Base-by-base conservation (phyloP, 257 asterid genomes). In the Mitragyna speciosa region DNA sequence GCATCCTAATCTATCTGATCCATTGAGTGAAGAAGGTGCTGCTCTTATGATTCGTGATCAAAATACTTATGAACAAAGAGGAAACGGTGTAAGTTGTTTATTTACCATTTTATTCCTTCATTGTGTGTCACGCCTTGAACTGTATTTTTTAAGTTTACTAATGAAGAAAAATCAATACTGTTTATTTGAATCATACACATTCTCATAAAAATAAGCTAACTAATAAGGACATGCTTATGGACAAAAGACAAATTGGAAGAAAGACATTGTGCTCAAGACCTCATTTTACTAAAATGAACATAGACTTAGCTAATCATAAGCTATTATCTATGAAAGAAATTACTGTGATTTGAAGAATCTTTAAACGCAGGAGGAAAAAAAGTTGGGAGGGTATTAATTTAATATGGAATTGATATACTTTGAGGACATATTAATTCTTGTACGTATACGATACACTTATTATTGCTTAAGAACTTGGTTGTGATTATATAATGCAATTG, bases 1-100 rank as follows among this genome's bases (percentile, higher is more conserved):
- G 80, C 92, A 94, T 80, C 98, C 98, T 30, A 94, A 94, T 82
- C 93, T 97, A 45, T 91, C 97, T 20, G 98, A 94, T 80, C 97
- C 97, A 72, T 82, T 94, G 84, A 94, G 92, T 81, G 94, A 91
- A n/a, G 98, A 92, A 65, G 98, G 97, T 54, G 97, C 98, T 48
- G 93, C 98, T 78, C 83, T 92, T 47, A 91, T 94, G 96, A 91
- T 94, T 96, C 96, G 96, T 22, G 98, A 94, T 80, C 89, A 89
- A 65, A 47, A 43, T 80, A 83, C 90, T 66, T 94, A 91, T 85
- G 97, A 94, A 2, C 91, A 85, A 79, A 89, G 83, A 86, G 96
- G 92, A 65, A 92, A 92, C 91, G 98, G 98, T 94, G 90, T 49
- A 56, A 76, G 28, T 72, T 14, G 7, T 81, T 19, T 71, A 58